Evolutionary conservation across 2,329 filamentous ascomycete genomes (phyloP).

Genomic region (Metarhizium album): DNA sequence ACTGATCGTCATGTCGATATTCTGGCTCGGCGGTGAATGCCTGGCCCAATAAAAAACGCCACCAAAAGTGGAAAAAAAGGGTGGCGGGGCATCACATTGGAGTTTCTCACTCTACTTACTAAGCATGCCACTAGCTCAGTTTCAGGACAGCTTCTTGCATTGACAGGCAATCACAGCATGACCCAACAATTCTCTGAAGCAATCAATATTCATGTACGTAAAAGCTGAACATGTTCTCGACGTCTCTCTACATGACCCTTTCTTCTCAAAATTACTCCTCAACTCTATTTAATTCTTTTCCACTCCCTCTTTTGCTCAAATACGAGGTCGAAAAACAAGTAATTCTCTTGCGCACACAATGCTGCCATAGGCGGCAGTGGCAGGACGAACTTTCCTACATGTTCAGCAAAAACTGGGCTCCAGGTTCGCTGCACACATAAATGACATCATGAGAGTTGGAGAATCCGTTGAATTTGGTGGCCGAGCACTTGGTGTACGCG

Average conservation of each 20-base stretch:
- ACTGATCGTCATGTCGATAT: background rate
- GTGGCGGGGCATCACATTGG: too few species aligned
- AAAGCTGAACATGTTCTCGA: background rate
- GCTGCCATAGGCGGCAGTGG: too few species aligned
- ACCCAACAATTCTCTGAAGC: background rate
- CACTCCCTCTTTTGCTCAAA: background rate
- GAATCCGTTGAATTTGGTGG: conserved; percentile 96
- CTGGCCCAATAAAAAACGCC: background rate
- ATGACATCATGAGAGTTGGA: conserved; percentile 84
- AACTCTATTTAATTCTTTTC: background rate
- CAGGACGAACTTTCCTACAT: conserved; percentile 2
- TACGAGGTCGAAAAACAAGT: background rate
- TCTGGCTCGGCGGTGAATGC: background rate
- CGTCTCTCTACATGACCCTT: background rate
- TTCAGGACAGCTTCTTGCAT: too few species aligned
- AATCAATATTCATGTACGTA: background rate
- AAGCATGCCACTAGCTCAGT: too few species aligned
- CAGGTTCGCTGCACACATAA: conserved; percentile 89
- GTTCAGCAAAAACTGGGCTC: conserved; percentile 60
- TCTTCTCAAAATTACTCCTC: background rate
- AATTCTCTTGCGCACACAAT: background rate
- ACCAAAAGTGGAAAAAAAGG: too few species aligned
- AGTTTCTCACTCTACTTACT: too few species aligned
- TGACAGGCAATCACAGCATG: too few species aligned
- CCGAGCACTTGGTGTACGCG: conserved; percentile 95